These are phyloP conservation scores for Mikania micrantha DNA, from an alignment of 129 eudicot species.

Conservation along the genomic window DNA sequence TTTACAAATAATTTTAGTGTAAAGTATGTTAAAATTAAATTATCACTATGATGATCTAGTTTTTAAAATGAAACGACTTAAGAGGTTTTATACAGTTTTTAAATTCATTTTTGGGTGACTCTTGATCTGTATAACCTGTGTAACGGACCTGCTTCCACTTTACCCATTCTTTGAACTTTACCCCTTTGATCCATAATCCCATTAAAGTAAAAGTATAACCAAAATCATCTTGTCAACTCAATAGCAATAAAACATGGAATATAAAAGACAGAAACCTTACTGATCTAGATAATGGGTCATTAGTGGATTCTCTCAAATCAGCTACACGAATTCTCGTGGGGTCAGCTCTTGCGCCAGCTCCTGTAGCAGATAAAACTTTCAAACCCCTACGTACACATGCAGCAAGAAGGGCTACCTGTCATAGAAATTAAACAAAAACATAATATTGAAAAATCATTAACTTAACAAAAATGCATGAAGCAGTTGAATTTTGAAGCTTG, in stretches of 20 bases:
- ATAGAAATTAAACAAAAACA: constrained; percentile 16
- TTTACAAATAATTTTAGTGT: not conserved
- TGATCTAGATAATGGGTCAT: constrained; percentile 87
- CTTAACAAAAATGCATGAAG: not conserved
- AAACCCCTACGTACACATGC: constrained; percentile 93
- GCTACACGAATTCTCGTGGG: constrained; percentile 96
- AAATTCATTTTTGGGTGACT: not conserved
- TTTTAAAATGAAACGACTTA: not conserved
- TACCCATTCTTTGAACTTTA: not conserved
- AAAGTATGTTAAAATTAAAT: not conserved
- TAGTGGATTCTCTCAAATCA: constrained; percentile 82
- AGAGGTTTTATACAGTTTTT: not conserved
- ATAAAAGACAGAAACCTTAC: constrained; percentile 27
- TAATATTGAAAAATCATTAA: not conserved
- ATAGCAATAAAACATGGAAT: constrained; percentile 6
- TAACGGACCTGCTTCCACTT: not conserved
- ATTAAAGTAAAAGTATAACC: not conserved
- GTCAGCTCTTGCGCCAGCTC: constrained; percentile 99
- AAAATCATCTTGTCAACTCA: not conserved
- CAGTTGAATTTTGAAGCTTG: not conserved
- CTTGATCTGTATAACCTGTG: not conserved
- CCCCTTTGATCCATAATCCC: not conserved
- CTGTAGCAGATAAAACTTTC: constrained; percentile 92
- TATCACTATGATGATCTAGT: not conserved
- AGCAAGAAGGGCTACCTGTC: constrained; percentile 94